A percentile compares a stretch with the other conserved stretches of the same genome.
These are phyloP conservation scores for Apiospora hydei DNA, from an alignment of 2,329 filamentous ascomycete species.

Conservation along the genomic window DNA sequence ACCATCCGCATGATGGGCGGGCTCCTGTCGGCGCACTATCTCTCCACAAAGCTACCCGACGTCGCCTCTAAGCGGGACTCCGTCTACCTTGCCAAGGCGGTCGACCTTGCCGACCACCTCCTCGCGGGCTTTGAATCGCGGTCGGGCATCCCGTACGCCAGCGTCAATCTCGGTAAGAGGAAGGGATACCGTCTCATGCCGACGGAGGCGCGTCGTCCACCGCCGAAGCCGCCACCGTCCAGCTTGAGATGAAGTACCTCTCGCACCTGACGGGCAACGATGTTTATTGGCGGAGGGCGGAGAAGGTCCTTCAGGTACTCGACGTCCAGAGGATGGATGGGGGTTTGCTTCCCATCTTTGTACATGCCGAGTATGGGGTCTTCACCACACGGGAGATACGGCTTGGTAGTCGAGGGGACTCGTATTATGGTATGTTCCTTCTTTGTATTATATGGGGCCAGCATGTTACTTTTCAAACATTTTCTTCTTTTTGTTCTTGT, in stretches of 20 bases:
- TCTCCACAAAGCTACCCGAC: constrained; percentile 82
- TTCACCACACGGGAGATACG: constrained; percentile 89
- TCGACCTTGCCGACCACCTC: constrained; percentile 87
- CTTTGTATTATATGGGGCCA: background rate
- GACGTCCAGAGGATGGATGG: constrained; percentile 81
- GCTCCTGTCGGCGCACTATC: constrained; percentile 89
- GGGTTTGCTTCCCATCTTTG: constrained; percentile 90
- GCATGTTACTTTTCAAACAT: no score
- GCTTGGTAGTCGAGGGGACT: constrained; percentile 91
- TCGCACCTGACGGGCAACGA: constrained; percentile 93
- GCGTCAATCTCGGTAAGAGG: constrained; percentile 83
- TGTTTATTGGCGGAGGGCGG: constrained; percentile 89
- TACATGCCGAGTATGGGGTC: constrained; percentile 78
- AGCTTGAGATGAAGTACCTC: constrained; percentile 97
- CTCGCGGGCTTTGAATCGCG: constrained; percentile 86
- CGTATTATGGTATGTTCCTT: constrained; percentile 73
- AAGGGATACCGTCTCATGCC: constrained; percentile 81
- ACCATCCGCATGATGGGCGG: constrained; percentile 98
- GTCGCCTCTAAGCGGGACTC: constrained; percentile 77
- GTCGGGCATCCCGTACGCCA: constrained; percentile 89
- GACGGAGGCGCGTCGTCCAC: constrained; percentile 94
- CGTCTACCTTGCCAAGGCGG: constrained; percentile 94
- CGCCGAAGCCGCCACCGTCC: constrained; percentile 88
- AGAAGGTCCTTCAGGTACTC: constrained; percentile 89
- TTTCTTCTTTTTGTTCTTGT: background rate